Conservation (phyloP, 2,329 filamentous ascomycete genomes). For the Pseudocercospora eumusae region DNA sequence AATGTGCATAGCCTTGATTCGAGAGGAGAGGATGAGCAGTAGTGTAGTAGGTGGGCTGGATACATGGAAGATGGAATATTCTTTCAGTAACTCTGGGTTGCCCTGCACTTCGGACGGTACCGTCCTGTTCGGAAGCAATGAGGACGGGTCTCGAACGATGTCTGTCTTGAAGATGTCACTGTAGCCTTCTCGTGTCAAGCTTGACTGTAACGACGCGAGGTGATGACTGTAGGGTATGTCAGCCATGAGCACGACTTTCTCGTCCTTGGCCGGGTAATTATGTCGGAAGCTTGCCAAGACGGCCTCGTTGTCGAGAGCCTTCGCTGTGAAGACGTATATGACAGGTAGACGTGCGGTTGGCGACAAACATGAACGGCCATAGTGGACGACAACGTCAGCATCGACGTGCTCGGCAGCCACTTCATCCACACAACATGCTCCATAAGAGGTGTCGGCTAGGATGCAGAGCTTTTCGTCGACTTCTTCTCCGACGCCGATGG, state of each 20-base stretch:
- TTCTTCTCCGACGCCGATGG: slow-evolving; percentile 25
- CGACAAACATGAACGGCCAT: slow-evolving; percentile 87
- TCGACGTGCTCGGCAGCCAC: slow-evolving; percentile 91
- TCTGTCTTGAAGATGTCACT: slow-evolving; percentile 66
- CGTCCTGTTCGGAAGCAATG: slow-evolving; percentile 79
- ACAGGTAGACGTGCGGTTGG: slow-evolving; percentile 85
- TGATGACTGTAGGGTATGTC: slow-evolving; percentile 86
- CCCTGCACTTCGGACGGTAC: slow-evolving; percentile 56
- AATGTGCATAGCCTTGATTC: slow-evolving; percentile 76
- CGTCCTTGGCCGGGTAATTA: slow-evolving; percentile 65
- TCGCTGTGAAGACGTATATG: slow-evolving; percentile 84
- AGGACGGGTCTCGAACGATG: slow-evolving; percentile 76
- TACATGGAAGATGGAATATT: slow-evolving; percentile 82
- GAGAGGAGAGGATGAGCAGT: slow-evolving; percentile 81
- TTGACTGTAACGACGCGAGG: slow-evolving; percentile 59
- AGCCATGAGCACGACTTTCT: slow-evolving; percentile 77
- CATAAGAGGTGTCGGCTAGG: slow-evolving; percentile 93
- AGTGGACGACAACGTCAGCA: slow-evolving; percentile 90
- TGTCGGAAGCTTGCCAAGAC: slow-evolving; percentile 64
- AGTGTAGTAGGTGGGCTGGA: slow-evolving; percentile 77
- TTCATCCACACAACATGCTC: slow-evolving; percentile 95
- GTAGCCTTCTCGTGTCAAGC: slow-evolving; percentile 67
- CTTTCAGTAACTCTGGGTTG: slow-evolving; percentile 54
- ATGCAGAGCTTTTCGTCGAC: slow-evolving; percentile 67
- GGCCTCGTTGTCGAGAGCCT: slow-evolving; percentile 63